Conservation (phyloP, 345 rosid species). For the Populus deltoides region DNA sequence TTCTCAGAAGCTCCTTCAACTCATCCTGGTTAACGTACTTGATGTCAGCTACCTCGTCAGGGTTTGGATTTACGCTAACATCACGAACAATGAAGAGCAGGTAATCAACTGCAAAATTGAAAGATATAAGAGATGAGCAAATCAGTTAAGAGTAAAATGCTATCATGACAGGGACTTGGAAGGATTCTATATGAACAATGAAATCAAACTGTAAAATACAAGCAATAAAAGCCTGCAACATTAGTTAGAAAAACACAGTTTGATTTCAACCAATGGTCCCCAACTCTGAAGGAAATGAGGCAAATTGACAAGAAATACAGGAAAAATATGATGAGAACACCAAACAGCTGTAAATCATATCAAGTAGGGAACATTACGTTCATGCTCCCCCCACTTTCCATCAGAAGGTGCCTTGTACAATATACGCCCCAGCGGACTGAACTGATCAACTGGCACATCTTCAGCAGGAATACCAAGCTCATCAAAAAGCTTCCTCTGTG, state of each 20-base stretch:
- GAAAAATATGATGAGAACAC: too few relatives aligned
- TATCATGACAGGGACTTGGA: too few relatives aligned
- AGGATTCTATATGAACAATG: background rate
- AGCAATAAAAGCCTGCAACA: background rate
- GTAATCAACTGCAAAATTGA: constrained; percentile 71
- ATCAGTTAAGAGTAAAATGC: too few relatives aligned
- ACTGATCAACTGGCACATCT: constrained; percentile 87
- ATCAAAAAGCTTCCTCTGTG: constrained; percentile 94
- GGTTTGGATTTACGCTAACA: constrained; percentile 67
- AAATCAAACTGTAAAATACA: background rate
- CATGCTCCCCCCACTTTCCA: constrained; percentile 98
- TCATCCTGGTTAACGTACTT: constrained; percentile 78
- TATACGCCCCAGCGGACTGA: constrained; percentile 68
- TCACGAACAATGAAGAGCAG: constrained; percentile 80
- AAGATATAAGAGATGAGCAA: background rate
- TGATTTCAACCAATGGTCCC: too few relatives aligned
- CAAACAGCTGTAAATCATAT: background rate
- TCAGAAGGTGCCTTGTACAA: constrained; percentile 97
- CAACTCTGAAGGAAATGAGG: background rate
- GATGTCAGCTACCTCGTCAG: constrained; percentile 79
- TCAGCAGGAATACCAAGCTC: constrained; percentile 92
- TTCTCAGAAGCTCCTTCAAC: constrained; percentile 76
- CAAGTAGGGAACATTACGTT: constrained; percentile 50
- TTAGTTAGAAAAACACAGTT: background rate
- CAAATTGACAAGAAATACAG: background rate